Conservation (phyloP, 495 filamentous ascomycete genomes). For the Bryoglossum gracile region DNA sequence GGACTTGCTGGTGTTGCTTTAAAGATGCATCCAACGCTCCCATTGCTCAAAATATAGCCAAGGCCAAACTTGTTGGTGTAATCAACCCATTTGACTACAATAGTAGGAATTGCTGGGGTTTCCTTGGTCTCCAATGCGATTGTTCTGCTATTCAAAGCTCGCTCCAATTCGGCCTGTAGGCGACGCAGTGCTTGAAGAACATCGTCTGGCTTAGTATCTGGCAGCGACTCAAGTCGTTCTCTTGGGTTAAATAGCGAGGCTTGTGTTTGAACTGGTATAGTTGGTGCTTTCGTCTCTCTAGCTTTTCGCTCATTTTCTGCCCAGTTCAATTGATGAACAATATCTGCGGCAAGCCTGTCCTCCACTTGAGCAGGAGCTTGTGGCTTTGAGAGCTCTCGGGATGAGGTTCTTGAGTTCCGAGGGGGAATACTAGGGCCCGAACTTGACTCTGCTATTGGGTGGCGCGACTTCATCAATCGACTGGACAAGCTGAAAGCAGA, state of each 20-base stretch:
- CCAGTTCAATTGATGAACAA: constrained; percentile 16
- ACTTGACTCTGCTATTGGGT: constrained; percentile 18
- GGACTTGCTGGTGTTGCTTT: constrained; percentile 50
- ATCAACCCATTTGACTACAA: constrained; percentile 90
- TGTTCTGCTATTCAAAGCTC: constrained; percentile 48
- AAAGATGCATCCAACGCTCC: constrained; percentile 75
- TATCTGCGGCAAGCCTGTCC: constrained; percentile 20
- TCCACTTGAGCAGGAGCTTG: constrained; percentile 18
- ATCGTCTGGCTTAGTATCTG: constrained; percentile 42
- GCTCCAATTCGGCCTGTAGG: constrained; percentile 45
- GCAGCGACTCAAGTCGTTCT: constrained; percentile 41
- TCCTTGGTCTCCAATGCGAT: constrained; percentile 39
- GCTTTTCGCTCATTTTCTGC: constrained; percentile 9
- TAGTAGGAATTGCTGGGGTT: constrained; percentile 35
- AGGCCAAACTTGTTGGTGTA: constrained; percentile 87
- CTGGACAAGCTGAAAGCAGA: constrained; percentile 22
- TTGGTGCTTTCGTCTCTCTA: constrained; percentile 1
- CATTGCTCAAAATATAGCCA: constrained; percentile 79
- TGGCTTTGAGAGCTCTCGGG: too few species aligned
- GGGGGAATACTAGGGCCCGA: constrained; percentile 22
- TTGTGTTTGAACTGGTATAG: constrained; percentile 2
- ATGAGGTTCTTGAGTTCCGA: constrained; percentile 20
- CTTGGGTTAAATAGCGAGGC: constrained; percentile 40
- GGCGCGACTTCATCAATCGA: constrained; percentile 25
- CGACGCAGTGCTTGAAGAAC: constrained; percentile 41